Conservation (phyloP, 495 filamentous ascomycete species). For the Penicillium desertorum region DNA sequence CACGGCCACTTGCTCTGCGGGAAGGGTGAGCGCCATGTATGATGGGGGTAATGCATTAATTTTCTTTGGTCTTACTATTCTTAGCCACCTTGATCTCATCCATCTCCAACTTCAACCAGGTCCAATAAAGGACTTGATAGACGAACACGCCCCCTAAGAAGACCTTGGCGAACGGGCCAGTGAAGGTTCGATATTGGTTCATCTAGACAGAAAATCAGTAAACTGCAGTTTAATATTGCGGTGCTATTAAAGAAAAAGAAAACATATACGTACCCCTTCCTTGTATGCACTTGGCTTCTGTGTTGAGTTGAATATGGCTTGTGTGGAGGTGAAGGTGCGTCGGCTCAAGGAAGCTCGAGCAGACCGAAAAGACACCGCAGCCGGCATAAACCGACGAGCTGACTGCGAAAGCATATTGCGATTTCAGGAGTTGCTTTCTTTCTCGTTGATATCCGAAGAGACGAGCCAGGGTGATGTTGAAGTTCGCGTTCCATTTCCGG, state of each 20-base stretch:
- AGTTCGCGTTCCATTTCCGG: constrained; percentile 6
- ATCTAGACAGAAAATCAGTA: constrained; percentile 43
- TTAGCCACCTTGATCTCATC: constrained; percentile 66
- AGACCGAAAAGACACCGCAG: neutral
- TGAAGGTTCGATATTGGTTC: constrained; percentile 76
- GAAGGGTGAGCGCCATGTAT: constrained; percentile 1
- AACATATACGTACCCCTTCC: constrained; percentile 25
- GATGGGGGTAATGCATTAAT: neutral
- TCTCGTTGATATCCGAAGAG: neutral
- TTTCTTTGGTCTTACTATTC: constrained; percentile 41
- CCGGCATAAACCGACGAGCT: constrained; percentile 7
- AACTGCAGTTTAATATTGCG: neutral
- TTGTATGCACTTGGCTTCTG: constrained; percentile 27
- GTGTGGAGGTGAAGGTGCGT: constrained; percentile 22
- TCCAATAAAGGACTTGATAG: constrained; percentile 83
- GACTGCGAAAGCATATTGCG: constrained; percentile 15
- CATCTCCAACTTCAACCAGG: constrained; percentile 83
- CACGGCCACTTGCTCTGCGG: constrained; percentile 40
- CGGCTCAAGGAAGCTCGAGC: constrained; percentile 1
- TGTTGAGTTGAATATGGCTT: constrained; percentile 16
- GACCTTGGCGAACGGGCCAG: constrained; percentile 77
- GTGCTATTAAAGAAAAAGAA: neutral
- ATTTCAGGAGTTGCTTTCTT: neutral
- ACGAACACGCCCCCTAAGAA: constrained; percentile 83
- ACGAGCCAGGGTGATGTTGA: constrained; percentile 9